Percentiles rank a stretch among this genome's conserved stretches.
These are phyloP conservation scores for Lactifluus pinguis DNA, from an alignment of 768 basidiomycete genomes.

Conservation along the genomic window DNA sequence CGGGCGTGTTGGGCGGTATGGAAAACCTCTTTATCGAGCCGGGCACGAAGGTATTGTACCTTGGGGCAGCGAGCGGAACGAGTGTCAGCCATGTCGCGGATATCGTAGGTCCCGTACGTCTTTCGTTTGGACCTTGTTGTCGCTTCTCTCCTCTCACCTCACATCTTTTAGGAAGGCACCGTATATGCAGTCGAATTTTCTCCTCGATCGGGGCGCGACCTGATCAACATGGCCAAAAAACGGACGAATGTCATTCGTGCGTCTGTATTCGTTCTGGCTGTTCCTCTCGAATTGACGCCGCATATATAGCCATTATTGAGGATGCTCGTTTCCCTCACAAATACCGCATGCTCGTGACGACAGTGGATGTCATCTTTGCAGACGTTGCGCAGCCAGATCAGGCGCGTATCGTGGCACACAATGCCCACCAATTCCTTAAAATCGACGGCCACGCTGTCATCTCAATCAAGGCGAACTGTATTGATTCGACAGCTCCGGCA, in stretches of 20 bases:
- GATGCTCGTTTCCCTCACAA: conserved; percentile 94
- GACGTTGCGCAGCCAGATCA: conserved; percentile 99
- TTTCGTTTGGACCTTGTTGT: neutral
- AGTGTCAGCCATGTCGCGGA: conserved; percentile 99
- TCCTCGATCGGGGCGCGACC: conserved; percentile 88
- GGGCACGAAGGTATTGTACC: conserved; percentile 92
- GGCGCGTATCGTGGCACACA: conserved; percentile 89
- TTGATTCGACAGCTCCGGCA: conserved; percentile 91
- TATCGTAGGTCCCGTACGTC: conserved; percentile 86
- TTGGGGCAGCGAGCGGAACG: conserved; percentile 96
- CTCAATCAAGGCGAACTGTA: conserved; percentile 98
- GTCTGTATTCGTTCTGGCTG: conserved; percentile 29
- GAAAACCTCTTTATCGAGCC: conserved; percentile 90
- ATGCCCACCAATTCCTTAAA: conserved; percentile 94
- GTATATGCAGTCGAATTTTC: conserved; percentile 99
- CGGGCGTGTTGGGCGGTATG: conserved; percentile 91
- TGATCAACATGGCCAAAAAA: conserved; percentile 99
- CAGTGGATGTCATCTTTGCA: conserved; percentile 96
- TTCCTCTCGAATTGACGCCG: neutral
- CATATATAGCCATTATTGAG: conserved; percentile 75
- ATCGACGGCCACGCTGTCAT: conserved; percentile 88
- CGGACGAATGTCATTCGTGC: conserved; percentile 96
- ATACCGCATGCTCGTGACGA: conserved; percentile 93
- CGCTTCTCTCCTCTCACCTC: conserved; percentile 2
- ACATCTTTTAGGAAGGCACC: conserved; percentile 63